A percentile compares a stretch with the other conserved stretches of the same genome.
Conservation (phyloP, 306 rosid genomes). For the Cicer yamashitae region DNA sequence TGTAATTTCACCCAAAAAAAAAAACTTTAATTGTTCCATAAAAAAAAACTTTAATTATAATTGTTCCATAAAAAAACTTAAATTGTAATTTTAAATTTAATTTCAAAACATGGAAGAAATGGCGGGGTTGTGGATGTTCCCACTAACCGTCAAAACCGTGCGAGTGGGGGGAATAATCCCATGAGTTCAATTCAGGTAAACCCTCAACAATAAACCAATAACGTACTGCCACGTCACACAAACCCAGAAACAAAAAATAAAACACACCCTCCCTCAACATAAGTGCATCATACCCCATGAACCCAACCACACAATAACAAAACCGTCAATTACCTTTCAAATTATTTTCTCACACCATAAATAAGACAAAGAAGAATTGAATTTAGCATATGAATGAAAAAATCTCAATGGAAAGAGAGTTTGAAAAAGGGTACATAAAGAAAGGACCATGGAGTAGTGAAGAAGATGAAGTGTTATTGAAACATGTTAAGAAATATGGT, state of each 20-base stretch:
- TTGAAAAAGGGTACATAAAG: slow-evolving; percentile 45
- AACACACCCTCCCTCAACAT: background rate
- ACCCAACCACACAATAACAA: slow-evolving; percentile 7
- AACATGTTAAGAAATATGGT: slow-evolving; percentile 58
- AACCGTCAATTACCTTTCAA: slow-evolving; percentile 10
- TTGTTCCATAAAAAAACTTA: no score
- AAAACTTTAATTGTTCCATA: no score
- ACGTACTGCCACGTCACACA: slow-evolving; percentile 15
- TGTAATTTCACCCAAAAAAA: no score
- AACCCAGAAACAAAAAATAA: background rate
- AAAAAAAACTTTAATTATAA: no score
- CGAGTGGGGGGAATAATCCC: slow-evolving; percentile 38
- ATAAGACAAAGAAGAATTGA: background rate
- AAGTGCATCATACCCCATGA: background rate
- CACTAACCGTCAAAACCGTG: slow-evolving; percentile 72
- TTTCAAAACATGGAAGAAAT: slow-evolving; percentile 27
- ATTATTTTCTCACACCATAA: slow-evolving; percentile 14
- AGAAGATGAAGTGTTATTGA: slow-evolving; percentile 64
- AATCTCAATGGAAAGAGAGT: slow-evolving; percentile 48
- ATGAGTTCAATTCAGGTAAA: background rate
- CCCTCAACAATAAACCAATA: background rate
- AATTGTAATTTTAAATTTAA: background rate
- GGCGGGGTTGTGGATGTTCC: slow-evolving; percentile 52
- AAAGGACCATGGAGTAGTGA: slow-evolving; percentile 73
- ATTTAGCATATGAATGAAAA: background rate